Percentiles rank a stretch among this genome's conserved stretches.
phyloP scores from a whole-genome alignment of 352 stramenopile species.

The Phytophthora parvispora region DNA sequence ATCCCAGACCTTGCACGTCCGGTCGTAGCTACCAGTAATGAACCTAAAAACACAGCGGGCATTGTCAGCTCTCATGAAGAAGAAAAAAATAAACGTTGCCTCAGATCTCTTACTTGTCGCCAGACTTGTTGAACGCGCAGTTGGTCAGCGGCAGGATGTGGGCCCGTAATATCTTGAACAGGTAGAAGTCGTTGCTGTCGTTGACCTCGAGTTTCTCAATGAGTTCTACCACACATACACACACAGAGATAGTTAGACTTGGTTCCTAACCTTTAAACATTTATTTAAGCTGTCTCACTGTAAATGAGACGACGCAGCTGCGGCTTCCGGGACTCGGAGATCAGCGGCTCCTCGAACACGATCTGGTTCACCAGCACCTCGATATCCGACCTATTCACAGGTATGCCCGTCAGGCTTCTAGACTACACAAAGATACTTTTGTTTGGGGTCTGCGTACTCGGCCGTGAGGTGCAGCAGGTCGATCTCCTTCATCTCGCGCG shows the following conservation, averaged over 20 bases:
- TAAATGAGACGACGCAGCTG: conserved; percentile 95
- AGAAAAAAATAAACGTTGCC: too few species aligned
- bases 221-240: conserved; percentile 70
- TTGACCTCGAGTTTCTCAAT: conserved; percentile 97
- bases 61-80: not conserved
- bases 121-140: conserved; percentile 98
- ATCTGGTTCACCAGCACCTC: conserved; percentile 97
- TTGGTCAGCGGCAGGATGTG: conserved; percentile 97
- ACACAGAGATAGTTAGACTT: not conserved
- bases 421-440: not conserved
- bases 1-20: conserved; percentile 97
- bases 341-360: conserved; percentile 96
- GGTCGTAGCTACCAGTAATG: conserved; percentile 97
- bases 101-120: conserved; percentile 91
- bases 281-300: conserved; percentile 59
- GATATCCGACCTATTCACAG: conserved; percentile 88
- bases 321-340: conserved; percentile 94
- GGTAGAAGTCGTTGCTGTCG: conserved; percentile 96
- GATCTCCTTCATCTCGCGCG: conserved; percentile 96
- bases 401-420: too few species aligned
- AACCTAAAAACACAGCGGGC: conserved; percentile 65
- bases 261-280: too few species aligned
- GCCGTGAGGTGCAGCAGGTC: conserved; percentile 95
- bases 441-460: conserved; percentile 60
- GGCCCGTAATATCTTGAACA: conserved; percentile 97